Evolutionary conservation across 2,329 filamentous ascomycete genomes (phyloP).

Genomic region (Alternaria sp.): DNA sequence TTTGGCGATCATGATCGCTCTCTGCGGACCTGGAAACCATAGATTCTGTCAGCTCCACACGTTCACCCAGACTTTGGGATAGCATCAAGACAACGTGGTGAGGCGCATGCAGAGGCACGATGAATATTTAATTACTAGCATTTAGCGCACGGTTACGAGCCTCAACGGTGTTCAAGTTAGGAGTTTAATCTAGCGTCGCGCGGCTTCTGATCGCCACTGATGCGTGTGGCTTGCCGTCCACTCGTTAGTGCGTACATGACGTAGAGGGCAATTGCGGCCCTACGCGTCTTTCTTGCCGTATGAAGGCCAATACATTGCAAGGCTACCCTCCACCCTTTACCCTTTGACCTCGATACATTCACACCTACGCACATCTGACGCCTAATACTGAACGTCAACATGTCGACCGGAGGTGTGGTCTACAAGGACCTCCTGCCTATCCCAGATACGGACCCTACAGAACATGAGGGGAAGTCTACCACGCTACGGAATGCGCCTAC

Average conservation of each 20-base stretch:
- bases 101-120: not conserved
- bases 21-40: not conserved
- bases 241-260: constrained; percentile 24
- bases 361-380: not conserved
- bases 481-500: constrained; percentile 53
- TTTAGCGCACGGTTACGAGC: not conserved
- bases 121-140: not conserved
- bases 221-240: constrained; percentile 12
- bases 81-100: not conserved
- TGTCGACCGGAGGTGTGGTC: constrained; percentile 40
- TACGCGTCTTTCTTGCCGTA: constrained; percentile 7
- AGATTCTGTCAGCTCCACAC: not conserved
- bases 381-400: constrained; percentile 19
- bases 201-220: constrained; percentile 11
- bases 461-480: constrained; percentile 33
- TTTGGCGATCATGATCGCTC: constrained; percentile 12
- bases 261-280: constrained; percentile 13
- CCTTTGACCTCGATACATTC: not conserved
- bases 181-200: not conserved
- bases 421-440: constrained; percentile 48
- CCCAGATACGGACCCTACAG: constrained; percentile 40
- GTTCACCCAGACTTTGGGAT: not conserved
- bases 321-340: not conserved
- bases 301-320: constrained; percentile 13
- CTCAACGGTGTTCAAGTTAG: not conserved